phyloP scores from a whole-genome alignment of 352 stramenopile species.

The Globisporangium emineosum region DNA sequence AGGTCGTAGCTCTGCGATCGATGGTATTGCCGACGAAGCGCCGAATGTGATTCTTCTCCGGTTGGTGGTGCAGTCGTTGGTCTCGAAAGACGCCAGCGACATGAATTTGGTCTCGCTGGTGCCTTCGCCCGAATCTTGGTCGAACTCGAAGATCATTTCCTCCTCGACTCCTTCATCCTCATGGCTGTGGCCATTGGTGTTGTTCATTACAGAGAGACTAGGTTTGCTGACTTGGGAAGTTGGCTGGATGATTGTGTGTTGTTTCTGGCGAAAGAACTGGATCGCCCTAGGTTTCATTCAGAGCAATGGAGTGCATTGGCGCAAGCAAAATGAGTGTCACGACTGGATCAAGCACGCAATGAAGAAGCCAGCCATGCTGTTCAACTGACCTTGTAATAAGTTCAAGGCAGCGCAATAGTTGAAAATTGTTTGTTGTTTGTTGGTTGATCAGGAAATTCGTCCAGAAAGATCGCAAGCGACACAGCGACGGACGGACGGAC shows the following conservation, averaged over 20 bases:
- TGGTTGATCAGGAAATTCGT: background rate
- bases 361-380: background rate
- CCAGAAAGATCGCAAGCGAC: conserved; percentile 1
- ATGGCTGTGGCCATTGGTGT: conserved; percentile 19
- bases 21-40: background rate
- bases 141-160: conserved; percentile 76
- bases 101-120: conserved; percentile 8
- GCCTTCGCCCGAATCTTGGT: conserved; percentile 25
- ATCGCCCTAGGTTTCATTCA: no score
- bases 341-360: background rate
- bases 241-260: background rate
- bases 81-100: conserved; percentile 17
- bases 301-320: background rate
- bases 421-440: background rate
- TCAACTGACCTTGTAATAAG: background rate
- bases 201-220: conserved; percentile 20
- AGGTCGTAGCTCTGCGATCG: conserved; percentile 1
- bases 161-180: conserved; percentile 43
- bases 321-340: background rate
- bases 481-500: background rate
- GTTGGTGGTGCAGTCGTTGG: background rate
- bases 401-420: background rate
- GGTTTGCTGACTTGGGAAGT: background rate
- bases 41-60: conserved; percentile 13
- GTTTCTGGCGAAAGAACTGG: background rate